A percentile compares a stretch with the other conserved stretches of the same genome.
Conservation (phyloP, 805 yeast species). For the Zygosaccharomyces bisporus region DNA sequence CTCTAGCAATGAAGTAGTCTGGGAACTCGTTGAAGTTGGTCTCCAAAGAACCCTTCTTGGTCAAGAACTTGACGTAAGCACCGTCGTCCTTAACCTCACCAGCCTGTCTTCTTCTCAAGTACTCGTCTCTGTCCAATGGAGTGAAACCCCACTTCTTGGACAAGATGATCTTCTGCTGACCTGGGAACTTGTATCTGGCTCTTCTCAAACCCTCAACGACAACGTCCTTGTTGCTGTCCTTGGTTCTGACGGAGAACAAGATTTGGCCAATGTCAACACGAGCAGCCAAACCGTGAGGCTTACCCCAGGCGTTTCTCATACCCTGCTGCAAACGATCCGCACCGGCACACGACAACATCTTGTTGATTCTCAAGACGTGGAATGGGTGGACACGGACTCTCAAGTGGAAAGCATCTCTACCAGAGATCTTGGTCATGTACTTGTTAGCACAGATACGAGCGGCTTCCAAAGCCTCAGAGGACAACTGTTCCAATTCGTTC, state of each 20-base stretch:
- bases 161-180: slow-evolving; percentile 98
- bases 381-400: slow-evolving; percentile 99
- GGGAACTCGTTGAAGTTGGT: slow-evolving; percentile 93
- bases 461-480: slow-evolving; percentile 99
- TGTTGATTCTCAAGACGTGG: slow-evolving; percentile 99
- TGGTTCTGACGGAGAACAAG: slow-evolving; percentile 96
- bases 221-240: slow-evolving; percentile 95
- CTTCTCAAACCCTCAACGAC: slow-evolving; percentile 99
- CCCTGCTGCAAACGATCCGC: slow-evolving; percentile 99
- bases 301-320: slow-evolving; percentile 99
- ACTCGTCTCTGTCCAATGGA: slow-evolving; percentile 95
- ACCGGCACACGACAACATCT: slow-evolving; percentile 99
- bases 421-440: slow-evolving; percentile 95
- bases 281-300: slow-evolving; percentile 99
- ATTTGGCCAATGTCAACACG: slow-evolving; percentile 99
- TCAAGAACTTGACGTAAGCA: slow-evolving; percentile 98
- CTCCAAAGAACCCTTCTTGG: slow-evolving; percentile 93
- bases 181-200: slow-evolving; percentile 99
- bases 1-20: slow-evolving; percentile 55
- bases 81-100: slow-evolving; percentile 99
- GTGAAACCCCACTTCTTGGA: slow-evolving; percentile 99
- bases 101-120: slow-evolving; percentile 88
- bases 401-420: slow-evolving; percentile 99
- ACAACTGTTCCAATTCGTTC: slow-evolving; percentile 98
- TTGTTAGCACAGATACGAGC: slow-evolving; percentile 99